A percentile compares a stretch with the other conserved stretches of the same genome.
Conservation (phyloP, 257 asterid species). For the Solanum ahanhuiri region DNA sequence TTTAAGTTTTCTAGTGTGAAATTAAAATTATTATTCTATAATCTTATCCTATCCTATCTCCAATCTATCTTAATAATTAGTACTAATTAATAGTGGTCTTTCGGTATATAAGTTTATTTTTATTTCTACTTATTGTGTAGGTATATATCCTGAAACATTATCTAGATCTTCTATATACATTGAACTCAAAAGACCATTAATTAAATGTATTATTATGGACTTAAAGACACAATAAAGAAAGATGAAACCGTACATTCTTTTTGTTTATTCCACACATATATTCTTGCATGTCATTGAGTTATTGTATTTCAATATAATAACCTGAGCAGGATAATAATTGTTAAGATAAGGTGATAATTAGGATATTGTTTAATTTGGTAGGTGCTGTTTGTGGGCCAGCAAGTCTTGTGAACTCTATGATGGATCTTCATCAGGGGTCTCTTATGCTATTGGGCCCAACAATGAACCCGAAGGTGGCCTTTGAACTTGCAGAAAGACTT, state of each 20-base stretch:
- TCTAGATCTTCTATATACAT: neutral
- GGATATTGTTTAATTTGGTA: constrained; percentile 1
- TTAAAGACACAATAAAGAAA: neutral
- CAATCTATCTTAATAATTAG: neutral
- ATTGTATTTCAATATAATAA: neutral
- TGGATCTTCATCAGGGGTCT: constrained; percentile 87
- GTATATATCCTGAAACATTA: neutral
- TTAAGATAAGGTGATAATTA: neutral
- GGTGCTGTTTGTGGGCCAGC: constrained; percentile 95
- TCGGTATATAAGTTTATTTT: neutral
- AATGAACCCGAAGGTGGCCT: constrained; percentile 85
- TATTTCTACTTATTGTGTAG: neutral
- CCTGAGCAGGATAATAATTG: neutral
- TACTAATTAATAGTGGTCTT: neutral
- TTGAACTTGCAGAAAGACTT: constrained; percentile 68
- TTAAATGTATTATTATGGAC: neutral
- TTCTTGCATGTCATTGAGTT: neutral
- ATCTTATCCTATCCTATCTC: neutral
- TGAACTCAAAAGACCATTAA: neutral
- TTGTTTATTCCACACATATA: neutral
- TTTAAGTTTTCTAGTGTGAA: neutral
- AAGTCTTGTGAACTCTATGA: constrained; percentile 75
- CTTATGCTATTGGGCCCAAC: constrained; percentile 93
- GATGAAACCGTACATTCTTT: neutral
- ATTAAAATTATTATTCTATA: neutral